Evolutionary conservation across 2,329 filamentous ascomycete genomes (phyloP).

Genomic region (Trichoderma sp.): DNA sequence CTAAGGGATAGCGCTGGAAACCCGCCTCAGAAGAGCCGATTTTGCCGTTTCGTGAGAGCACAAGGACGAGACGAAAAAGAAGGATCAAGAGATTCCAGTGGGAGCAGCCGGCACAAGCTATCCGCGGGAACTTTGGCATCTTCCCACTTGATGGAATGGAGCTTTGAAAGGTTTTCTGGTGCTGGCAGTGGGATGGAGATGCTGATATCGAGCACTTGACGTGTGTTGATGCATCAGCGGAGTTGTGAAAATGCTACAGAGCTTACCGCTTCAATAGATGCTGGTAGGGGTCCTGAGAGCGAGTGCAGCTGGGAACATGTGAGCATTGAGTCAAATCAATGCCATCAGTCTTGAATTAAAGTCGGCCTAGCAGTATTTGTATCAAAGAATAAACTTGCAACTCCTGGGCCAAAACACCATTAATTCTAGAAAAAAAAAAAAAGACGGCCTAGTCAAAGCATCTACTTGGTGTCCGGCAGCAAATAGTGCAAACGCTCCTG

Average conservation of each 20-base stretch:
- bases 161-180: not conserved
- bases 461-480: not conserved
- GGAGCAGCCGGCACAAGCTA: too few species aligned
- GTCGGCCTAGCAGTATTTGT: not conserved
- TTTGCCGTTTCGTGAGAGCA: constrained; percentile 17
- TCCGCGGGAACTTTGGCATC: not conserved
- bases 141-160: not conserved
- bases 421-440: not conserved
- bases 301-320: too few species aligned
- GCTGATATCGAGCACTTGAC: too few species aligned
- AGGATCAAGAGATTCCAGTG: not conserved
- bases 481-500: not conserved
- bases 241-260: not conserved
- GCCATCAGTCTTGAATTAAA: too few species aligned
- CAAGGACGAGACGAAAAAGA: not conserved
- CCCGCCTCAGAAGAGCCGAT: constrained; percentile 14
- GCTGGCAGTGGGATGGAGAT: not conserved
- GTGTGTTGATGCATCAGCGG: not conserved
- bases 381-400: too few species aligned
- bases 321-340: too few species aligned
- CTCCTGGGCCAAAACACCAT: not conserved
- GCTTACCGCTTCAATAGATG: too few species aligned
- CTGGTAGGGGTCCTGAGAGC: too few species aligned
- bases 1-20: constrained; percentile 4
- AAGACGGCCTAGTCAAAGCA: not conserved